These are phyloP conservation scores for Sanghuangporus weigelae DNA, from an alignment of 1,284 basidiomycete genomes.

Conservation along the genomic window DNA sequence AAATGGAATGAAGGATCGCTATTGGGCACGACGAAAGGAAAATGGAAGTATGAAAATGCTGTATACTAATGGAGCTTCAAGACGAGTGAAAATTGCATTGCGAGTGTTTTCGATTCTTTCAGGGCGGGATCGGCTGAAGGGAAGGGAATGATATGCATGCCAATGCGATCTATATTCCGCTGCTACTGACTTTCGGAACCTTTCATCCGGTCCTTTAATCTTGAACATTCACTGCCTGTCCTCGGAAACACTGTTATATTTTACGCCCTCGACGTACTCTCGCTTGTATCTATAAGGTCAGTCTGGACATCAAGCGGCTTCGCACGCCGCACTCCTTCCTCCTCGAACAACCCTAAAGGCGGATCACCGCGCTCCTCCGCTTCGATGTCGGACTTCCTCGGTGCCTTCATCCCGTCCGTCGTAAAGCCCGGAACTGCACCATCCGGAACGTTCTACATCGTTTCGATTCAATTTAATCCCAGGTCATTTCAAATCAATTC, in stretches of 20 bases:
- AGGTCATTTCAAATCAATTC: neutral
- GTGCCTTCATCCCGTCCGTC: conserved; percentile 3
- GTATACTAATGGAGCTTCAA: too few relatives aligned
- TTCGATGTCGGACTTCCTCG: neutral
- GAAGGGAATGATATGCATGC: too few relatives aligned
- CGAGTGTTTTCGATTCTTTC: too few relatives aligned
- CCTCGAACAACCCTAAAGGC: conserved; percentile 2
- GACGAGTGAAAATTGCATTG: too few relatives aligned
- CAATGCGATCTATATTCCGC: too few relatives aligned
- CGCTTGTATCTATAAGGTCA: conserved; percentile 4
- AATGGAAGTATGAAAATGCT: too few relatives aligned
- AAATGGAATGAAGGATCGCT: neutral
- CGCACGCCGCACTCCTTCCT: neutral
- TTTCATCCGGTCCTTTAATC: too few relatives aligned
- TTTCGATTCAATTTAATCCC: too few relatives aligned
- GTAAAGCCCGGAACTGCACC: neutral
- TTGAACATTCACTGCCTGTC: neutral
- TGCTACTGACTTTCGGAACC: too few relatives aligned
- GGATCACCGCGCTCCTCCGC: neutral
- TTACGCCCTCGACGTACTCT: conserved; percentile 5
- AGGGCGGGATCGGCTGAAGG: too few relatives aligned
- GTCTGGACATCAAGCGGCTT: conserved; percentile 7
- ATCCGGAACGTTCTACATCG: conserved; percentile 1
- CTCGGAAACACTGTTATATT: neutral
- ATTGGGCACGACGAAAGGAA: too few relatives aligned